These are phyloP conservation scores for Allium sativum DNA, from an alignment of 106 monocot species.

Conservation along the genomic window DNA sequence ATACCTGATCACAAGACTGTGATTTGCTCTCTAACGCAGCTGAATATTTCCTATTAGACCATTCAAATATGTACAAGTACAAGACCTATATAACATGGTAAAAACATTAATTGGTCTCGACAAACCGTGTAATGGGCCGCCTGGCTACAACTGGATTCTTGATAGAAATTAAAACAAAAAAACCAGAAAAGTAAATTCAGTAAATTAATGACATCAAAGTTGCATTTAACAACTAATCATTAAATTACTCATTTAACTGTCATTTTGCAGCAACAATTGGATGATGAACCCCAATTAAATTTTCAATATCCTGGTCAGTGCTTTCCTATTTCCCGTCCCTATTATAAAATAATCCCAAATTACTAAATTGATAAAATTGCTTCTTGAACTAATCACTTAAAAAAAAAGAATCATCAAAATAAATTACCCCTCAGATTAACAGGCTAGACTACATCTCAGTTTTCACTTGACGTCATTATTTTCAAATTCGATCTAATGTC, in stretches of 20 bases:
- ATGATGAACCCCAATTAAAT: no score
- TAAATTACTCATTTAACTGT: slow-evolving; percentile 13
- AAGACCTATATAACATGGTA: not conserved
- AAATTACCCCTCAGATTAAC: not conserved
- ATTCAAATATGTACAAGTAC: not conserved
- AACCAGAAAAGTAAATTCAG: not conserved
- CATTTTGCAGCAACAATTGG: no score
- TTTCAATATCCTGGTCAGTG: no score
- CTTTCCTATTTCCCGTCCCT: not conserved
- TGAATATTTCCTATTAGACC: not conserved
- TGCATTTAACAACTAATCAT: not conserved
- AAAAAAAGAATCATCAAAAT: not conserved
- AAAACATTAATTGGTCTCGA: not conserved
- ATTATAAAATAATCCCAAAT: not conserved
- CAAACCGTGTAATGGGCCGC: slow-evolving; percentile 25
- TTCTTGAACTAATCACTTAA: not conserved
- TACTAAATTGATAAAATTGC: not conserved
- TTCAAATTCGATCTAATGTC: not conserved
- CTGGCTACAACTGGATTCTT: no score
- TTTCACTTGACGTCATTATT: no score
- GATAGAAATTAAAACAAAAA: slow-evolving; percentile 17
- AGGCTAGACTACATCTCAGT: no score
- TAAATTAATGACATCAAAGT: not conserved
- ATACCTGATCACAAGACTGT: slow-evolving; percentile 33
- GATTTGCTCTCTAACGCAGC: no score